Base-by-base conservation (phyloP, 495 filamentous ascomycete species). In the Hypomontagnella monticulosa region DNA sequence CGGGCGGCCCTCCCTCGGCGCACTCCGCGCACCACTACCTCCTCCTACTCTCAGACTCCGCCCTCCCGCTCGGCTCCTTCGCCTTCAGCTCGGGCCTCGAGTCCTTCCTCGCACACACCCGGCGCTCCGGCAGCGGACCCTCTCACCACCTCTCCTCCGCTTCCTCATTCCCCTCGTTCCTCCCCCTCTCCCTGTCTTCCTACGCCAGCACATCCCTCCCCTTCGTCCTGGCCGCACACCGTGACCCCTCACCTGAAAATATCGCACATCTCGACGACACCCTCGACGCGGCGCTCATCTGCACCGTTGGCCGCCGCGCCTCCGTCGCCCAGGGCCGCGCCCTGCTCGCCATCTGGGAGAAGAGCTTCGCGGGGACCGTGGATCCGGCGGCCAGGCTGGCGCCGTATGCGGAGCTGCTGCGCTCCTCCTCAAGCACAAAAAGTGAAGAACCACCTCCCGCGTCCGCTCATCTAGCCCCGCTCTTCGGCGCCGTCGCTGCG, bases 81-180 rank as follows among this genome's bases (percentile, higher is more conserved):
- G 95, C 95, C 62, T 99, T 97, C 84, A 93, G 90, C 80, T 90
- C 85, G 66, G 93, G 94, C 0, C 85, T 99, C 32, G 95, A 99
- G 74, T 97, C 93, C 49, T 97, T 92, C 76, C 87, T 97, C 23
- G 89, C 91, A 1, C 95, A 98, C 80, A 85, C 88, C 51, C 79
- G 83, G 33, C 12, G 49, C 58, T 41, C 55, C 68, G 61, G 40
- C 14, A 7, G n/a, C n/a, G n/a, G n/a, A n/a, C n/a, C 48, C 48
- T 9, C 48, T 15, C 9, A 14, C 30, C 49, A 33, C 33, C 49
- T 36, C 49, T 18, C 49, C 49, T 72, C 75, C 41, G 57, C 76
- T 72, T 67, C 76, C 0, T 46, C 74, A 23, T 92, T 96, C 76
- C 76, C 88, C 61, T 77, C 82, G 43, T 99, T 97, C 81, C 84